phyloP scores from a whole-genome alignment of 176 grass and related monocot genomes.

The Coix lacrymajobi region DNA sequence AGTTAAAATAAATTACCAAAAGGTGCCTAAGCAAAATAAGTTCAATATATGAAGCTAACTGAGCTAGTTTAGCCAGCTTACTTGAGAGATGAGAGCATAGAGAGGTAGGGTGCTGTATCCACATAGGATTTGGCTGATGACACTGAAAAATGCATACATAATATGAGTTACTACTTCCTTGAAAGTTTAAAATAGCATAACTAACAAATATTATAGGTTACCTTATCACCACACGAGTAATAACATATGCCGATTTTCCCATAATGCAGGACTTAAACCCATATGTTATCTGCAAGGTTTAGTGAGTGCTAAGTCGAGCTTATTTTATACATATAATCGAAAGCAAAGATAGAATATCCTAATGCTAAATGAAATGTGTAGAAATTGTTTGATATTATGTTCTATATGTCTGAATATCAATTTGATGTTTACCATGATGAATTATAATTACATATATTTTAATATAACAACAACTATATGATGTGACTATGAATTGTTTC shows the following conservation, averaged over 20 bases:
- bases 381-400: background rate
- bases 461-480: background rate
- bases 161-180: background rate
- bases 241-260: conserved; percentile 31
- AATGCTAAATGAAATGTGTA: background rate
- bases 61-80: conserved; percentile 25
- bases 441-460: background rate
- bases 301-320: background rate
- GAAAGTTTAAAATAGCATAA: background rate
- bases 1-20: background rate
- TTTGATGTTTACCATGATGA: background rate
- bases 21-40: background rate
- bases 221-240: conserved; percentile 50
- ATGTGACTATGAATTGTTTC: background rate
- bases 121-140: conserved; percentile 57
- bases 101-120: conserved; percentile 76
- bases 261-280: conserved; percentile 62
- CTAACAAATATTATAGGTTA: background rate
- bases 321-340: background rate
- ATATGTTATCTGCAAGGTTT: conserved; percentile 35
- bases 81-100: conserved; percentile 83
- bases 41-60: background rate
- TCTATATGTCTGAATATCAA: background rate
- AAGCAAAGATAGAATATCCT: background rate
- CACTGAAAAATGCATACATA: conserved; percentile 29